Base-by-base conservation (phyloP, 2,329 filamentous ascomycete genomes). In the Pestalotiopsis sp. region DNA sequence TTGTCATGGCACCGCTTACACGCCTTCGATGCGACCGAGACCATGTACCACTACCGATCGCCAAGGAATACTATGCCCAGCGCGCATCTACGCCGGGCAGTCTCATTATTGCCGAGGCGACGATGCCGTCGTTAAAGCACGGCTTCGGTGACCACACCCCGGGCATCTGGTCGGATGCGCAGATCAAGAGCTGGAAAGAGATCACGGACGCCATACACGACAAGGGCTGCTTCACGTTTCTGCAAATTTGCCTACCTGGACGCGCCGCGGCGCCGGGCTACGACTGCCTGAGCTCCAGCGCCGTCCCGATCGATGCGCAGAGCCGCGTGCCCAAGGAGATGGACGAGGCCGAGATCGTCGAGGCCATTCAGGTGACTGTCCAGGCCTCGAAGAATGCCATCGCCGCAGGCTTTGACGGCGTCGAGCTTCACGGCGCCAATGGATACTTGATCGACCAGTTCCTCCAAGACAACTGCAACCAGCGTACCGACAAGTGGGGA, bases 241-340 rank as follows among this genome's bases (percentile, higher is more conserved):
- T 84, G 2, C 91, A 93, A 75, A 81, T 93, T 0, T 92, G 89
- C 83, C 85, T 84, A 0, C 80, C 88, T 5, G 90, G 91, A 3
- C 85, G 91, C 3, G 83, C 84, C 2, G 86, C 86, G 0, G 72
- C 73, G 14, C 78, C 80, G 57, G 78, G 75, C 9, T 67, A 45
- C 68, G 0, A 74, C 0, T 79, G 73, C 58, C 73, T 73, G 20
- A 52, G 69, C 45, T 49, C 69, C 17, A 64, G 57, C 39, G 36
- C 69, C 17, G 20, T 68, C 36, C 58, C 66, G 41, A 65, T 66
- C 27, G 64, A 58, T 36, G 41, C 31, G n/a, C 59, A 64, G 31
- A 66, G 49, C 57, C 60, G 58, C 2, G 52, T 63, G 13, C 69
- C 69, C 41, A 64, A 71, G 36, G 65, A 31, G 77, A 77, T 75